These are phyloP conservation scores for Mycena kentingensis DNA, from an alignment of 768 basidiomycete species.

Conservation along the genomic window DNA sequence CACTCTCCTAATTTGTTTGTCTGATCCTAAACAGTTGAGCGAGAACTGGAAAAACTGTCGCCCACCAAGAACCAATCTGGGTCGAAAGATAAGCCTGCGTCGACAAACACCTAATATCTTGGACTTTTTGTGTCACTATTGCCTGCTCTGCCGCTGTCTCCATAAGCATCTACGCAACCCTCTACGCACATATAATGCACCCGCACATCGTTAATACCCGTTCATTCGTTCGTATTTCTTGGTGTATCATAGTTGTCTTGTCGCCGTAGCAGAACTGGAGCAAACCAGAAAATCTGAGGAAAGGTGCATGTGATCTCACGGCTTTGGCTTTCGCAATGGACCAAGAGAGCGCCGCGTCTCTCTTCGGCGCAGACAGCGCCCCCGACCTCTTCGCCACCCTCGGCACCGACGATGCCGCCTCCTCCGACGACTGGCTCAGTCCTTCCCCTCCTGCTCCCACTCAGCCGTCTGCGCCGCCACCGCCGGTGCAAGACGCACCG, in stretches of 20 bases:
- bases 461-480: slow-evolving; percentile 18
- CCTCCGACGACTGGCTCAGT: slow-evolving; percentile 26
- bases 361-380: slow-evolving; percentile 71
- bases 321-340: slow-evolving; percentile 60
- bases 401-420: slow-evolving; percentile 40
- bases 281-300: no score
- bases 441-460: slow-evolving; percentile 12
- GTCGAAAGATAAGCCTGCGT: slow-evolving; percentile 26
- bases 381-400: slow-evolving; percentile 68
- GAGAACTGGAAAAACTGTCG: slow-evolving; percentile 58
- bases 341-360: slow-evolving; percentile 67
- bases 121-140: no score
- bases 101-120: slow-evolving; percentile 8
- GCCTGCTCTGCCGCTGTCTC: no score
- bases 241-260: no score
- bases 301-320: no score
- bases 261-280: no score
- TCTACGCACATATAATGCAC: no score
- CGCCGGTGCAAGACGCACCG: slow-evolving; percentile 1
- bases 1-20: slow-evolving; percentile 4
- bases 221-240: no score
- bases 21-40: slow-evolving; percentile 54
- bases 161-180: no score
- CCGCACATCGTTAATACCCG: no score
- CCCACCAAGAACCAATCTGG: slow-evolving; percentile 30